Evolutionary conservation across 345 rosid species (phyloP).

Genomic region (Capsella bursapastoris): DNA sequence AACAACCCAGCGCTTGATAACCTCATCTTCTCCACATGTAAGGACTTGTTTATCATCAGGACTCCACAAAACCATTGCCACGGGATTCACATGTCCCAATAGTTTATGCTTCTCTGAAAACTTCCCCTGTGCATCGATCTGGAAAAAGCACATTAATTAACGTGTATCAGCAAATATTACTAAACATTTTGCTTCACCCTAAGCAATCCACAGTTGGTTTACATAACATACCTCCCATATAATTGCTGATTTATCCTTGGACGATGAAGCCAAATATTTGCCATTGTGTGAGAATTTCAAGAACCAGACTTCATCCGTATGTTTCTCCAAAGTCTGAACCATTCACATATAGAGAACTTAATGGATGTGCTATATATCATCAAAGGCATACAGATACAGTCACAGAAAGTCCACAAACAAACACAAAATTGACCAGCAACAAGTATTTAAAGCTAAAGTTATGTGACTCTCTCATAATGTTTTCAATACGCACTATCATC

Average conservation of each 20-base stretch:
- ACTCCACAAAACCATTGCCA: conserved; percentile 59
- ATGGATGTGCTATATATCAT: not conserved
- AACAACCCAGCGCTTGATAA: conserved; percentile 60
- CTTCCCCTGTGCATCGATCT: conserved; percentile 50
- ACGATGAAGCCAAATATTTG: conserved; percentile 67
- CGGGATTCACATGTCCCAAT: conserved; percentile 55
- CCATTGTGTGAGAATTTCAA: conserved; percentile 64
- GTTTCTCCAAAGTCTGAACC: conserved; percentile 56
- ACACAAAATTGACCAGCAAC: not conserved
- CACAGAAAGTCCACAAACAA: not conserved
- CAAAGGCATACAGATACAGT: not conserved
- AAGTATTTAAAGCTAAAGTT: not conserved
- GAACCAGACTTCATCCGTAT: conserved; percentile 68
- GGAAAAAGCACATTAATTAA: conserved; percentile 1
- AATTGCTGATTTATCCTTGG: conserved; percentile 55
- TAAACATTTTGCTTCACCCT: conserved; percentile 20
- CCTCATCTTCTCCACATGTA: conserved; percentile 65
- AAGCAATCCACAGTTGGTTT: conserved; percentile 48
- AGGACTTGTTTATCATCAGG: conserved; percentile 59
- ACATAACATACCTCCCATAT: conserved; percentile 62
- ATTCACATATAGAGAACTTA: conserved; percentile 28
- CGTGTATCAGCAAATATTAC: conserved; percentile 17
- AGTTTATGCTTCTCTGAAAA: conserved; percentile 52
- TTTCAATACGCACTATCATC: not conserved
- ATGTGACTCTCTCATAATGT: not conserved